These are phyloP conservation scores for Kwoniella europaea DNA, from an alignment of 768 basidiomycete species.

Conservation along the genomic window DNA sequence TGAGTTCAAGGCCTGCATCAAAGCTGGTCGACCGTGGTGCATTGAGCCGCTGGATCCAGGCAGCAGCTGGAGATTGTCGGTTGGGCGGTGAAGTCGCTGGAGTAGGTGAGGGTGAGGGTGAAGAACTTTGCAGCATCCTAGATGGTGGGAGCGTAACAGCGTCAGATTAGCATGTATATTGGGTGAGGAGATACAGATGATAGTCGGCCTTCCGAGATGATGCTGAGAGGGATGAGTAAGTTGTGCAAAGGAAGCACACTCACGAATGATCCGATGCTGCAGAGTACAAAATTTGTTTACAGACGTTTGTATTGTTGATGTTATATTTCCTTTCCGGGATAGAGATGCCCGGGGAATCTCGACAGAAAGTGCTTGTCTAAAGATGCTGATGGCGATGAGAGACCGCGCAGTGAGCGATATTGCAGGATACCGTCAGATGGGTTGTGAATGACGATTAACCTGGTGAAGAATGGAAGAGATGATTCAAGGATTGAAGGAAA, in stretches of 20 bases:
- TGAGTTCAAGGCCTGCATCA: conserved; percentile 6
- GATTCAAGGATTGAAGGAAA: neutral
- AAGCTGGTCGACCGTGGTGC: conserved; percentile 25
- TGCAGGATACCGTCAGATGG: too few species aligned
- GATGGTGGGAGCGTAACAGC: neutral
- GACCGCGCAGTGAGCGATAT: too few species aligned
- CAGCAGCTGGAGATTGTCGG: conserved; percentile 25
- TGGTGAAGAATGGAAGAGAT: neutral
- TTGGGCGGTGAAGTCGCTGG: conserved; percentile 1
- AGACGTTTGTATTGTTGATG: conserved; percentile 5
- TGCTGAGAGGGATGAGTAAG: neutral
- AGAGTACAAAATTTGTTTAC: conserved; percentile 17
- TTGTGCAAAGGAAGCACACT: neutral
- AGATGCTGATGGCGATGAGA: too few species aligned
- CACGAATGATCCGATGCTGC: conserved; percentile 28
- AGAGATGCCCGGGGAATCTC: neutral
- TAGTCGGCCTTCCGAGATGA: conserved; percentile 2
- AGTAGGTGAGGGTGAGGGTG: conserved; percentile 6
- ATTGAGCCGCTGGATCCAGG: conserved; percentile 27
- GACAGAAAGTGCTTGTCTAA: neutral
- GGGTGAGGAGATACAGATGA: neutral
- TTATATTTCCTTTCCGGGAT: neutral
- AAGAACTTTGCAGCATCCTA: conserved; percentile 42
- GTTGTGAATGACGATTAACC: neutral
- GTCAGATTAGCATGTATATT: neutral